Base-by-base conservation (phyloP, 108 stramenopile species). In the Parietichytrium sp. region DNA sequence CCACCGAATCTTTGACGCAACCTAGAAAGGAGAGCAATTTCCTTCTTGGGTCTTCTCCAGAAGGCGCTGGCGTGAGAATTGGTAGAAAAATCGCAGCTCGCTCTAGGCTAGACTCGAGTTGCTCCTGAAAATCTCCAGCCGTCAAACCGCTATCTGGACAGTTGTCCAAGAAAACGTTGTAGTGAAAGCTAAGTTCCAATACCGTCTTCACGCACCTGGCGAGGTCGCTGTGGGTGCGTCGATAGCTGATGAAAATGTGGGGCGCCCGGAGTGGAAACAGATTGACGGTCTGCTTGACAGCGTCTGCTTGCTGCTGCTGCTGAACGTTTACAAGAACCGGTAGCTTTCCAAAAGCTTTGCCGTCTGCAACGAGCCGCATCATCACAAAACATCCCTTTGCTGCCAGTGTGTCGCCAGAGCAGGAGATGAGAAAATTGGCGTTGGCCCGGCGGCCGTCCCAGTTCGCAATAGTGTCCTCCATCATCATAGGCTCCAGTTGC, bases 11-110 rank as follows among this genome's bases (percentile, higher is more conserved):
- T 42, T 72, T 72, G 61, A 72, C 45, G 4, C 61, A 72, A 6
- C n/a, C 61, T 12, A 72, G 33, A 3, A 45, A 72, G 29, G 61
- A 72, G 61, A 72, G 61, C 10, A n/a, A n/a, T 25, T 45, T 72
- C 38, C 61, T 33, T 6, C 61, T 33, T 8, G 36, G 38, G 42
- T 72, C 61, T 23, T 72, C 61, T 0, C 61, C 61, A n/a, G 61
- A 72, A 7, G 61, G 61, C 6, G 61, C 61, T 8, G 61, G 29
- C 20, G 61, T 72, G 0, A 72, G 33, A 2, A 72, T 15, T 13
- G 61, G 61, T n/a, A 72, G 23, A 45, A 72, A 31, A 0, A 72
- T 36, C 0, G 3, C 6, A 45, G 61, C 61, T 1, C 42, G 61
- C 2, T n/a, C 42, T 8, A 72, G 61, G 10, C 45, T 16, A 10